These are phyloP conservation scores for Dendrocalamus latiflorus DNA, from an alignment of 202 grass and related monocot species.

Conservation along the genomic window DNA sequence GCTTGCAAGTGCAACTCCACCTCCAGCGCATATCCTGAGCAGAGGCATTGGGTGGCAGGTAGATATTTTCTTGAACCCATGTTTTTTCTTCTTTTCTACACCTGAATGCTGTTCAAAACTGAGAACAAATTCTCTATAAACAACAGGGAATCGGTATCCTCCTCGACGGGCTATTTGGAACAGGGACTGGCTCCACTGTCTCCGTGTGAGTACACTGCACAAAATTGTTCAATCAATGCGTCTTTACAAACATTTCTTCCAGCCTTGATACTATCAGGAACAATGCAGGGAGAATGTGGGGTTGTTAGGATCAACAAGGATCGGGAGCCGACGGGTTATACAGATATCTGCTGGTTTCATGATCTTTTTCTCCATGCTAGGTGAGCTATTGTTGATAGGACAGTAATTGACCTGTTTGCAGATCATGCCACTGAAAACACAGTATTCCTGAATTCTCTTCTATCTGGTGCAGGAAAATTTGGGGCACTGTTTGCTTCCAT, in stretches of 20 bases:
- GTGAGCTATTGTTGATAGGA: conserved; percentile 26
- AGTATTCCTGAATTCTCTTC: neutral
- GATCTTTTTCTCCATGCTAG: conserved; percentile 98
- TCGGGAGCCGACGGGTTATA: conserved; percentile 87
- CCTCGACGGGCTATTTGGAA: conserved; percentile 83
- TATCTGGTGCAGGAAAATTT: conserved; percentile 68
- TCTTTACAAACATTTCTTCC: neutral
- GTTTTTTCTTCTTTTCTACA: conserved; percentile 2
- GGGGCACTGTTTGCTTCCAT: conserved; percentile 92
- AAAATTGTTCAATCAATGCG: neutral
- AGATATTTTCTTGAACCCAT: neutral
- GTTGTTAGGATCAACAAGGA: conserved; percentile 79
- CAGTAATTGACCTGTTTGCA: conserved; percentile 2
- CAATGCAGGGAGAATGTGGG: conserved; percentile 88
- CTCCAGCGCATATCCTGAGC: conserved; percentile 84
- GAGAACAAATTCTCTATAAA: conserved; percentile 15
- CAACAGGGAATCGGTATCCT: conserved; percentile 84
- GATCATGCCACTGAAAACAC: neutral
- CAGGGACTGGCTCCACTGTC: conserved; percentile 77
- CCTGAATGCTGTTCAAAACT: conserved; percentile 4
- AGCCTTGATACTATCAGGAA: neutral
- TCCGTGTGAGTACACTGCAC: conserved; percentile 63
- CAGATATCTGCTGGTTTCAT: conserved; percentile 96
- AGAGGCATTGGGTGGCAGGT: conserved; percentile 98
- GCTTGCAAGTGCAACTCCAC: conserved; percentile 88